phyloP scores from a whole-genome alignment of 2,329 filamentous ascomycete genomes.

The Penicillium sp. region DNA sequence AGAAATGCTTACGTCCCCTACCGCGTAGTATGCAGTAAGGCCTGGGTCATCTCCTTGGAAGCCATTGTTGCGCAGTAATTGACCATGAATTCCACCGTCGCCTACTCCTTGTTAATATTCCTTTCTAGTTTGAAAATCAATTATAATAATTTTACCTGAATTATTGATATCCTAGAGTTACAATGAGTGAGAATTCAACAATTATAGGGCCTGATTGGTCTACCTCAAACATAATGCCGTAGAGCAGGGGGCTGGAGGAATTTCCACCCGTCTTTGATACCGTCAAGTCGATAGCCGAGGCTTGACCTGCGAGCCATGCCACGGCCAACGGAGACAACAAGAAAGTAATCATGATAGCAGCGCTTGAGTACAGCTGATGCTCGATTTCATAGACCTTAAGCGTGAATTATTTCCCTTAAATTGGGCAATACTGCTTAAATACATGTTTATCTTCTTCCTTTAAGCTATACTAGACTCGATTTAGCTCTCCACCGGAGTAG shows the following conservation, averaged over 20 bases:
- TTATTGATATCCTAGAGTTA: slow-evolving; percentile 60
- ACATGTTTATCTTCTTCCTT: neutral
- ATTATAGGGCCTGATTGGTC: neutral
- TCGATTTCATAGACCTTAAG: too few species aligned
- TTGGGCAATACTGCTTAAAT: neutral
- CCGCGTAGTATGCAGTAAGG: slow-evolving; percentile 49
- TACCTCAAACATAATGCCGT: slow-evolving; percentile 48
- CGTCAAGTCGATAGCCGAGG: neutral
- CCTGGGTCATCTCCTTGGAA: slow-evolving; percentile 58
- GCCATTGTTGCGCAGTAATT: slow-evolving; percentile 68
- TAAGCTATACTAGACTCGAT: neutral
- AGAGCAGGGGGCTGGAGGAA: slow-evolving; percentile 39
- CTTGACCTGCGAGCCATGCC: neutral
- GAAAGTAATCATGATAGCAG: neutral
- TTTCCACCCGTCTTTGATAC: slow-evolving; percentile 31
- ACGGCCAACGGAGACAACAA: neutral
- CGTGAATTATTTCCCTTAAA: neutral
- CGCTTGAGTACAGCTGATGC: neutral
- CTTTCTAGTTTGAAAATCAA: neutral
- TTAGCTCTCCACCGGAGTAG: neutral
- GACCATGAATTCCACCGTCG: slow-evolving; percentile 72
- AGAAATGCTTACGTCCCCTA: slow-evolving; percentile 48
- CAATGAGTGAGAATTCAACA: neutral
- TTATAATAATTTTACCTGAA: slow-evolving; percentile 34
- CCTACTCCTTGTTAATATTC: slow-evolving; percentile 38